A percentile compares a stretch with the other conserved stretches of the same genome.
phyloP scores from a whole-genome alignment of 305 asterid genomes.

The Andrographis paniculata region DNA sequence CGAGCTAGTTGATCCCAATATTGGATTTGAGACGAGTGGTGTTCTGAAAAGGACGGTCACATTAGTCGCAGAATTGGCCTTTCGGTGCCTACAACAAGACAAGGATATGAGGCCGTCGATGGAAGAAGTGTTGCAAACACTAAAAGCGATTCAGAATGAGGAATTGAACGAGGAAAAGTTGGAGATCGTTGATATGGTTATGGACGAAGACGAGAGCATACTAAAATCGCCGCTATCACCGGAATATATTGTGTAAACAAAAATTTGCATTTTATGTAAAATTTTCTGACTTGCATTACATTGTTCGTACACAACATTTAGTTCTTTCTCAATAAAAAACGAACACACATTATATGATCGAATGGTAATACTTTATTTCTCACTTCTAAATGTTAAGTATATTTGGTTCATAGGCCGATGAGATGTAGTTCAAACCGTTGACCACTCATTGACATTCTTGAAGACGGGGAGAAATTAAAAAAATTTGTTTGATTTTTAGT shows the following conservation, averaged over 20 bases:
- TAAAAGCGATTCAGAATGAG: slow-evolving; percentile 45
- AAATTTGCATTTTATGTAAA: no score
- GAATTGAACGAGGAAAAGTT: slow-evolving; percentile 32
- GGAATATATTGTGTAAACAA: slow-evolving; percentile 16
- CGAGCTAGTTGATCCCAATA: slow-evolving; percentile 55
- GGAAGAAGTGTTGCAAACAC: slow-evolving; percentile 50
- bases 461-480: no score
- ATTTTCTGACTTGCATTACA: no score
- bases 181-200: slow-evolving; percentile 46
- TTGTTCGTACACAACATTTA: no score
- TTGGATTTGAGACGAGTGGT: slow-evolving; percentile 42
- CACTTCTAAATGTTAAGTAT: no score
- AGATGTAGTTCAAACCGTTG: no score
- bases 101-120: slow-evolving; percentile 76
- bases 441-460: no score
- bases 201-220: slow-evolving; percentile 35
- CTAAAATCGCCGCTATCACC: slow-evolving; percentile 38
- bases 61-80: slow-evolving; percentile 60
- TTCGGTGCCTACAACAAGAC: slow-evolving; percentile 79
- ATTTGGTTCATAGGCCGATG: no score
- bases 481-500: no score
- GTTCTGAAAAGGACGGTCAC: slow-evolving; percentile 45
- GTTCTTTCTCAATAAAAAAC: no score
- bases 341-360: no score
- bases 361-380: no score